Evolutionary conservation across 495 filamentous ascomycete genomes (phyloP).

Genomic region (Podospora pseudoanserina): DNA sequence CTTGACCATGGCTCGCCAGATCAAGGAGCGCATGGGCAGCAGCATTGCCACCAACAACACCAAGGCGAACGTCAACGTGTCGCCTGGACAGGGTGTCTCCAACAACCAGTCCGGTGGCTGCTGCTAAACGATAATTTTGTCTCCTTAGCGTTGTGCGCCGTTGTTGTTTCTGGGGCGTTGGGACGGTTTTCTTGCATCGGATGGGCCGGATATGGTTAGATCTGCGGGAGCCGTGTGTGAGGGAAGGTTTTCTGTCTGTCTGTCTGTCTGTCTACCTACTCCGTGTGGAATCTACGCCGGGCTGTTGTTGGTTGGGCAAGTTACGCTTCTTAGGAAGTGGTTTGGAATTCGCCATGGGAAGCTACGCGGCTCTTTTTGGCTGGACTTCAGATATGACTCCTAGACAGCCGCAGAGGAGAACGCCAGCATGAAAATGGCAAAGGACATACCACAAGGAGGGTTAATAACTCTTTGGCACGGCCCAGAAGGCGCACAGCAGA

Average conservation of each 20-base stretch:
- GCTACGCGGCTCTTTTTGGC: neutral
- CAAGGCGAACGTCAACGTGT: constrained; percentile 95
- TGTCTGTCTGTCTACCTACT: constrained; percentile 7
- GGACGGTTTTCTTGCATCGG: constrained; percentile 30
- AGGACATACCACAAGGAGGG: neutral
- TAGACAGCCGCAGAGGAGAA: neutral
- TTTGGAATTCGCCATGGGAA: neutral
- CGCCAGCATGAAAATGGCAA: neutral
- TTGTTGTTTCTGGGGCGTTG: constrained; percentile 31
- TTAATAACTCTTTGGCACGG: neutral
- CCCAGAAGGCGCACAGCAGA: constrained; percentile 1
- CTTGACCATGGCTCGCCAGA: constrained; percentile 98
- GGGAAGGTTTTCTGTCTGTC: constrained; percentile 2
- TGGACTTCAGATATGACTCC: neutral
- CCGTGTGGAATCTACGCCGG: neutral
- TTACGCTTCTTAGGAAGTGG: neutral
- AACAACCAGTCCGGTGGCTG: constrained; percentile 86
- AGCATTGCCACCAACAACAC: constrained; percentile 91
- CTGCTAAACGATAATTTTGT: constrained; percentile 62
- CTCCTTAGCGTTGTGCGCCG: constrained; percentile 17
- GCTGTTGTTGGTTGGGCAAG: neutral
- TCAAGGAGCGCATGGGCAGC: constrained; percentile 99
- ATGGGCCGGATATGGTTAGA: constrained; percentile 23
- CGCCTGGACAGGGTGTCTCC: constrained; percentile 89
- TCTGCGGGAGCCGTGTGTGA: constrained; percentile 10